Conservation (phyloP, 2,329 filamentous ascomycete genomes). For the Aureobasidium musti region DNA sequence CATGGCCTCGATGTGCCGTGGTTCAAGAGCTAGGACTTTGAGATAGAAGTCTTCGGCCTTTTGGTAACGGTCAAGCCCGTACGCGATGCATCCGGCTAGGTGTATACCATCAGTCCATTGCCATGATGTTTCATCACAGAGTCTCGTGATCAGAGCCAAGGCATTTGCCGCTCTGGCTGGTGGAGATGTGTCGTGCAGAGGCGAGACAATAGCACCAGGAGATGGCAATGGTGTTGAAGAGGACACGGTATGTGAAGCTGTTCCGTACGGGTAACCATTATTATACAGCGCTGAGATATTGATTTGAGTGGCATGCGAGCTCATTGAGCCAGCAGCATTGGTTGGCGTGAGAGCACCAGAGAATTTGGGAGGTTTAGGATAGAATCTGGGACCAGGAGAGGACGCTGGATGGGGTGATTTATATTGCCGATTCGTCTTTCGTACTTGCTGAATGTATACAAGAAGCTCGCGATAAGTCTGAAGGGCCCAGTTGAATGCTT, state of each 20-base stretch:
- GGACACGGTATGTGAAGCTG: constrained; percentile 36
- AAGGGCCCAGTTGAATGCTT: constrained; percentile 50
- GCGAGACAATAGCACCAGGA: constrained; percentile 40
- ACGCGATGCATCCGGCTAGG: constrained; percentile 85
- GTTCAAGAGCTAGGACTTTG: constrained; percentile 62
- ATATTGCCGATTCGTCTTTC: constrained; percentile 44
- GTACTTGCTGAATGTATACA: constrained; percentile 51
- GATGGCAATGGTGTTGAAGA: constrained; percentile 14
- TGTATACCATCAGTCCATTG: constrained; percentile 93
- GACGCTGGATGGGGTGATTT: constrained; percentile 45
- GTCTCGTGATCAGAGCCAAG: constrained; percentile 68
- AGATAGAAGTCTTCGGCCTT: constrained; percentile 75
- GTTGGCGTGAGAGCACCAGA: constrained; percentile 45
- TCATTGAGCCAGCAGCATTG: not conserved
- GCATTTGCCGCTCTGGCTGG: constrained; percentile 63
- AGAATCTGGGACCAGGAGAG: constrained; percentile 58
- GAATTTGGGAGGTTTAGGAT: constrained; percentile 62
- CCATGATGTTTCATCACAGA: constrained; percentile 81
- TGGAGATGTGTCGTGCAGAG: constrained; percentile 45
- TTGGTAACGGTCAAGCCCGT: constrained; percentile 81
- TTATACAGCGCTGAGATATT: not conserved
- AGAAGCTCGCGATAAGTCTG: constrained; percentile 54
- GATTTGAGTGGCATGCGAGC: not conserved
- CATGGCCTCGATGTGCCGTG: constrained; percentile 84
- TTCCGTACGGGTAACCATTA: constrained; percentile 26